Percentiles rank a stretch among this genome's conserved stretches.
These are phyloP conservation scores for Tricholoma sp. DNA, from an alignment of 768 basidiomycete genomes.

Conservation along the genomic window DNA sequence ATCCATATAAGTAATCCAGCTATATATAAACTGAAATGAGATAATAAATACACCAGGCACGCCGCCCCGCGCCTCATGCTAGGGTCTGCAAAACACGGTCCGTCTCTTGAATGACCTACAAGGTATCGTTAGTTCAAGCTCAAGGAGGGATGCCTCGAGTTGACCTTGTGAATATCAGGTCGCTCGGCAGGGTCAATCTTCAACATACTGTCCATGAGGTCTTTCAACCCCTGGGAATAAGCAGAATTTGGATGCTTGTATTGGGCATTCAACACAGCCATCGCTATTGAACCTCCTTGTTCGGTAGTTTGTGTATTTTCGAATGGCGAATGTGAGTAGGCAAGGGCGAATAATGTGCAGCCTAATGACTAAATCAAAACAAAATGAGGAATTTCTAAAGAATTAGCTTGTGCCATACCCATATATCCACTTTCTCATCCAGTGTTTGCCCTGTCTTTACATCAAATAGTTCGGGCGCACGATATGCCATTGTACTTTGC, in stretches of 20 bases:
- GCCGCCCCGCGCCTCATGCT: slow-evolving; percentile 26
- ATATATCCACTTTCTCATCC: slow-evolving; percentile 95
- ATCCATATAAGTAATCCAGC: not conserved
- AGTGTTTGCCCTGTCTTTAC: slow-evolving; percentile 85
- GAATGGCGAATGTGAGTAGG: slow-evolving; percentile 94
- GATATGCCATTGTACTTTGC: slow-evolving; percentile 97
- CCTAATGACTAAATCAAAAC: slow-evolving; percentile 72
- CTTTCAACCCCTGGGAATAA: slow-evolving; percentile 81
- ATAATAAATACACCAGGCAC: slow-evolving; percentile 7
- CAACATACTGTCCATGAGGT: slow-evolving; percentile 81
- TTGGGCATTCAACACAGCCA: slow-evolving; percentile 93
- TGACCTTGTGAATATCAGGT: slow-evolving; percentile 81
- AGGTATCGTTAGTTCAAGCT: not conserved
- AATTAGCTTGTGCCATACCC: slow-evolving; percentile 49
- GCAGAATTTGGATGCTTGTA: slow-evolving; percentile 84
- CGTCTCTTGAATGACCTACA: slow-evolving; percentile 62
- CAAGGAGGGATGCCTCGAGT: slow-evolving; percentile 10
- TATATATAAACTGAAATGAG: too few relatives aligned
- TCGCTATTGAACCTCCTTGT: slow-evolving; percentile 94
- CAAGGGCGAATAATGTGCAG: slow-evolving; percentile 90
- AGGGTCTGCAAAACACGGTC: slow-evolving; percentile 59
- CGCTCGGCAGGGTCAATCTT: slow-evolving; percentile 77
- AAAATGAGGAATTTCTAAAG: not conserved
- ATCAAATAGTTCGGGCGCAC: slow-evolving; percentile 96
- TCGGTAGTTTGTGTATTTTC: slow-evolving; percentile 89